Evolutionary conservation across 2,329 filamentous ascomycete species (phyloP), one percentile per base, ranked within the genome.

Genomic region (Hypomyces perniciosus): DNA sequence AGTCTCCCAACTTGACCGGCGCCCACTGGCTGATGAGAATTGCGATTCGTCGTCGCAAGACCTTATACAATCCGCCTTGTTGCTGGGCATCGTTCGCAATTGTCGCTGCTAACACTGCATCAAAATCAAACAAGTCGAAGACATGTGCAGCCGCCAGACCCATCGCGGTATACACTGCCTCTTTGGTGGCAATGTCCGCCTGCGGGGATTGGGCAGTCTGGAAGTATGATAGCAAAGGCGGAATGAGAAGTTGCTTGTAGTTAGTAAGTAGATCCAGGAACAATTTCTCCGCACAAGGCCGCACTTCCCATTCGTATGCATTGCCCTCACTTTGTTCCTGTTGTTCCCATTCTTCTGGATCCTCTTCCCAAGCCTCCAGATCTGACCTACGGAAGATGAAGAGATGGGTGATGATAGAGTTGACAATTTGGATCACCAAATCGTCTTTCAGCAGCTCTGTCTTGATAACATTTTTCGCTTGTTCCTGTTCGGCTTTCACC

Each of bases 321-420:
- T 90, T 88, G 34, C 87, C 84, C 53, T 88, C 82, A 54, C 85
- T 87, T 61, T 95, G 90, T 72, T 96, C 90, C 61, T 86, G 84
- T 57, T 88, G 85, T 67, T 96, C 92, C 91, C 93, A 99, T 48
- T 95, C 90, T 66, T 99, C 90, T 0, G 92, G 90, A 52, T 96
- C 90, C 62, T 95, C 86, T 64, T 95, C 86, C 93, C 93, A 99
- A 52, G 90, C 86, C 55, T 90, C 84, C 1, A 97, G 79, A 67
- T 99, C 93, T 46, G 83, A 83, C 53, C 86, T 81, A 33, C 90
- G 83, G 66, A 97, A 93, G 35, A 93, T 80, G 65, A 99, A 93
- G 58, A 96, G 89, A 60, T 86, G 85, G 1, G 87, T 90, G 46
- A 99, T 88, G 50, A 96, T 83, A 9, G 85, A 76, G 57, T 93